A percentile compares a stretch with the other conserved stretches of the same genome.
These are phyloP conservation scores for Apophysomyces ossiformis DNA, from an alignment of 371 early-diverging fungal species.

Conservation along the genomic window DNA sequence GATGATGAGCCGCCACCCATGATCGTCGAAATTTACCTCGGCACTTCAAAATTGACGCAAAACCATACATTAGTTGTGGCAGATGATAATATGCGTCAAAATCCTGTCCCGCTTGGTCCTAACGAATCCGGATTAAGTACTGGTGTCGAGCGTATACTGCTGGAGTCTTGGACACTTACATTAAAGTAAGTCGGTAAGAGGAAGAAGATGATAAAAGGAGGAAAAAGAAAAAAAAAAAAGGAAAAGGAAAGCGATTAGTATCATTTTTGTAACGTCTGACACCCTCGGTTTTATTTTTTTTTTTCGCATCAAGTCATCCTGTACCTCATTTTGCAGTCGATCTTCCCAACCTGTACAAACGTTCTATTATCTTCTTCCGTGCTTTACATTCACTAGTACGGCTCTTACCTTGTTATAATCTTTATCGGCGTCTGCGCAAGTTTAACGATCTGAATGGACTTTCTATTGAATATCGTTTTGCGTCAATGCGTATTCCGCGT, in stretches of 20 bases:
- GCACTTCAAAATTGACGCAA: slow-evolving; percentile 61
- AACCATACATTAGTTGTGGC: slow-evolving; percentile 63
- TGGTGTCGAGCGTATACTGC: slow-evolving; percentile 52
- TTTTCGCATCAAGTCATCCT: slow-evolving; percentile 37
- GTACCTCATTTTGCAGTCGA: slow-evolving; percentile 66
- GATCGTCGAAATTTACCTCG: slow-evolving; percentile 77
- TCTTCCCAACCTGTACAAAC: slow-evolving; percentile 87
- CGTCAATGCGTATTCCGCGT: slow-evolving; percentile 44
- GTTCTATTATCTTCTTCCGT: slow-evolving; percentile 86
- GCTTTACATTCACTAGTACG: slow-evolving; percentile 78
- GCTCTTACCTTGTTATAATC: slow-evolving; percentile 74
- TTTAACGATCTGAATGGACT: slow-evolving; percentile 42
- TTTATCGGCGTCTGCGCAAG: slow-evolving; percentile 58
- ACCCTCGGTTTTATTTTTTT: neutral
- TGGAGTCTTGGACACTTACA: slow-evolving; percentile 82
- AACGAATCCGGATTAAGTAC: neutral
- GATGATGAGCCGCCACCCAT: slow-evolving; percentile 62
- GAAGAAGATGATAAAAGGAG: too few species aligned
- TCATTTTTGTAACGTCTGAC: too few species aligned
- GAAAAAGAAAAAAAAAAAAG: neutral
- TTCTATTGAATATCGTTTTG: slow-evolving; percentile 71
- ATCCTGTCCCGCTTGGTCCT: slow-evolving; percentile 11
- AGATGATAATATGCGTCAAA: slow-evolving; percentile 18
- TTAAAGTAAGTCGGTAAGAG: slow-evolving; percentile 59
- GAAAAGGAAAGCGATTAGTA: neutral